Evolutionary conservation across 148 eudicot genomes (phyloP).

Genomic region (Beta vulgaris): DNA sequence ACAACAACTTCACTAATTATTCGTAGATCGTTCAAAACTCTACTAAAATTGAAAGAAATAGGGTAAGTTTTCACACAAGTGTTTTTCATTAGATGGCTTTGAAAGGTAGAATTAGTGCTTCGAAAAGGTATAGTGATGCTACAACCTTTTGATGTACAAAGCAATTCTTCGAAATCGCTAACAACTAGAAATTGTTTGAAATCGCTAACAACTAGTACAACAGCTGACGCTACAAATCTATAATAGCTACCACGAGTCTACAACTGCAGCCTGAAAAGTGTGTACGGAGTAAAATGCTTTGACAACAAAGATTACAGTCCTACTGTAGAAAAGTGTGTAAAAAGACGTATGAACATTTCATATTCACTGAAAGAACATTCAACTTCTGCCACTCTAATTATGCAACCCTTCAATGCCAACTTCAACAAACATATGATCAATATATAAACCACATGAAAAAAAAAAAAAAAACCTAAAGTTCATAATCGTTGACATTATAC

Average conservation of each 20-base stretch:
- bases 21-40: too few species aligned
- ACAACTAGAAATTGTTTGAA: too few species aligned
- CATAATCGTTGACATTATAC: constrained; percentile 4
- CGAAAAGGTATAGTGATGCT: too few species aligned
- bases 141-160: too few species aligned
- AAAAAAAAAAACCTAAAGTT: constrained; percentile 2
- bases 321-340: not conserved
- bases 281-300: not conserved
- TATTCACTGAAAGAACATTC: constrained; percentile 7
- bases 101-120: too few species aligned
- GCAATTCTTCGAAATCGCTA: too few species aligned
- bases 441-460: constrained; percentile 22
- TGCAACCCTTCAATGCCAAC: constrained; percentile 11
- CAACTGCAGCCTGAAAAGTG: not conserved
- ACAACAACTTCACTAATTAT: too few species aligned
- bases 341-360: not conserved
- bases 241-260: not conserved
- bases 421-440: constrained; percentile 23
- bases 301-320: not conserved
- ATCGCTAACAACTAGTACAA: too few species aligned
- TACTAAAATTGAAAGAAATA: too few species aligned
- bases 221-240: not conserved
- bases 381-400: constrained; percentile 15
- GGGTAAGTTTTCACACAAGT: too few species aligned
- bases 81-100: too few species aligned